phyloP scores from a whole-genome alignment of 495 filamentous ascomycete species.

The Podospora pseudoanserina region DNA sequence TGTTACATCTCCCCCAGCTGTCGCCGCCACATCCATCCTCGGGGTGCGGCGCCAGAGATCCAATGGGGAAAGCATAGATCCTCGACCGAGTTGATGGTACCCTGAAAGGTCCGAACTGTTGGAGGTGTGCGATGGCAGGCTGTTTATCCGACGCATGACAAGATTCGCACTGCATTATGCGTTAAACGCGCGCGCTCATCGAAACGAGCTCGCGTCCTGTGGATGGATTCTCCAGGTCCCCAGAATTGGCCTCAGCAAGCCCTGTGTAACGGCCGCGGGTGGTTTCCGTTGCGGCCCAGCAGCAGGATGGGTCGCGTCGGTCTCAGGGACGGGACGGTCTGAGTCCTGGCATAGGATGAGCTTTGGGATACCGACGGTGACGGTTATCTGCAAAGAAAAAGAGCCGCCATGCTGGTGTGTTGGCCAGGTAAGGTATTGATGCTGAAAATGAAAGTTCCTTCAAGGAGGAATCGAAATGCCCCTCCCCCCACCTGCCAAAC shows the following conservation, averaged over 20 bases:
- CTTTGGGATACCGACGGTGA: neutral
- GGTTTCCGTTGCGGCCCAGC: neutral
- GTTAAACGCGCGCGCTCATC: neutral
- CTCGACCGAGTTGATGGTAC: neutral
- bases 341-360: neutral
- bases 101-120: too few relatives aligned
- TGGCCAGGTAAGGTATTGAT: neutral
- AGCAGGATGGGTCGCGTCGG: slow-evolving; percentile 5
- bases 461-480: neutral
- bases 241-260: neutral
- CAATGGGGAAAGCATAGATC: neutral
- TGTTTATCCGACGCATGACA: neutral
- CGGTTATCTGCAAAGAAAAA: too few relatives aligned
- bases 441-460: neutral
- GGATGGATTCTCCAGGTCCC: neutral
- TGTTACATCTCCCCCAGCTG: slow-evolving; percentile 37
- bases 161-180: neutral
- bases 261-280: neutral
- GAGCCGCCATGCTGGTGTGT: neutral
- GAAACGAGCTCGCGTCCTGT: neutral
- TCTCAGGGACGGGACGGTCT: neutral
- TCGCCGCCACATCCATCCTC: slow-evolving; percentile 49
- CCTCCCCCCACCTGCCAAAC: neutral
- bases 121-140: neutral
- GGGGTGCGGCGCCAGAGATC: slow-evolving; percentile 25